Base-by-base conservation (phyloP, 1,139 yeast species). In the Geotrichum australiense region DNA sequence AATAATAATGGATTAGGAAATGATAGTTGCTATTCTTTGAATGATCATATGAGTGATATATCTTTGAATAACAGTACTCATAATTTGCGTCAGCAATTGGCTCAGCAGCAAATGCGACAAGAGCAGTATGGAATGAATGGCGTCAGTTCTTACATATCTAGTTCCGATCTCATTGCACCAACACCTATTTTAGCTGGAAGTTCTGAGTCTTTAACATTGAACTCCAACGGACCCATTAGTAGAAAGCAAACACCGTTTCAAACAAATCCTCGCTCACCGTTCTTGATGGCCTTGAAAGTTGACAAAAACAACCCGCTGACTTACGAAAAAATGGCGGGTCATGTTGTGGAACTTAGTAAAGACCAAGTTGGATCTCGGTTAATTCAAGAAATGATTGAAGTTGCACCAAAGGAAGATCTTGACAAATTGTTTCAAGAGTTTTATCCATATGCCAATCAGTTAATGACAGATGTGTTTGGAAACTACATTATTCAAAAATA, bases 401-500 rank as follows among this genome's bases (percentile, higher is more conserved):
- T 19, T 3, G 25, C 24, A 11, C 18, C 16, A n/a, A 2, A 5
- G 19, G 33, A 35, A 20, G 39, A 35, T 20, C 24, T 27, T n/a
- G 21, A 27, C n/a, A 35, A 26, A 7, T 16, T 27, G n/a, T 35
- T 35, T 20, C 19, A 35, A 27, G 39, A 26, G 16, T 11, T 35
- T 10, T 11, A 19, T 8, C 15, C 31, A 6, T 23, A 23, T 15
- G 19, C 39, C 4, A 12, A 27, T n/a, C 32, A 35, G 31, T 26
- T 35, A 14, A 35, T 35, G 33, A 35, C 39, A 6, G 25, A 35
- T 22, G 24, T 35, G n/a, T 35, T 35, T 35, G 39, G 39, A 12
- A 35, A 35, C 24, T 35, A 35, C 21, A 28, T 35, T 24, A 26
- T 35, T 27, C 39, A 35, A 27, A 35, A 35, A 12, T 28, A 26